Evolutionary conservation across 805 yeast species (phyloP).

Genomic region (Candida sanyiensis): DNA sequence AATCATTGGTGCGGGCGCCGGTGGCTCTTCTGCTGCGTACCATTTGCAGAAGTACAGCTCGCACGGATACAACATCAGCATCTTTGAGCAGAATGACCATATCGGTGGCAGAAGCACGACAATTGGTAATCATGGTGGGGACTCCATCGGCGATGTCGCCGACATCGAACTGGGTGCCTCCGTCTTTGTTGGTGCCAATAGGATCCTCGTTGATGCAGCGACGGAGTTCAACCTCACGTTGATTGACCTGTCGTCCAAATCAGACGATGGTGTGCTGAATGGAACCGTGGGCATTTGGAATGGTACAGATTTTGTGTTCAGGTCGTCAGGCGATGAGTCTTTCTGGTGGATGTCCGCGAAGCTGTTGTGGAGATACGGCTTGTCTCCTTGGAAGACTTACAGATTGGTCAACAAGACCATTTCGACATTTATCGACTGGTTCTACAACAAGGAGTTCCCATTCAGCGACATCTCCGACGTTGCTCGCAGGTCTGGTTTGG

Average conservation of each 20-base stretch:
- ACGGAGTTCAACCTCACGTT: conserved; percentile 30
- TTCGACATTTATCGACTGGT: conserved; percentile 28
- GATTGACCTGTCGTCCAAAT: conserved; percentile 11
- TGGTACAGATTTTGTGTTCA: conserved; percentile 27
- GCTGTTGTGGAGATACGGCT: conserved; percentile 29
- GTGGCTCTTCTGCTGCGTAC: conserved; percentile 44
- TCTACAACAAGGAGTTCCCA: conserved; percentile 32
- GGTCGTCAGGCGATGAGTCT: conserved; percentile 5
- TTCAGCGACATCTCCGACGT: conserved; percentile 21
- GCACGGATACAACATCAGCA: conserved; percentile 31
- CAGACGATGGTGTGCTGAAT: conserved; percentile 11
- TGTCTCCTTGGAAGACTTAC: conserved; percentile 23
- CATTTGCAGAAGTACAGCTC: conserved; percentile 36
- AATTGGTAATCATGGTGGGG: conserved; percentile 23
- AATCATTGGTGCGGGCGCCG: conserved; percentile 48
- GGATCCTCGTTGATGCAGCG: conserved; percentile 34
- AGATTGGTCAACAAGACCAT: conserved; percentile 20
- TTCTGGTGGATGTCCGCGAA: conserved; percentile 11
- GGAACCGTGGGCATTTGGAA: conserved; percentile 33
- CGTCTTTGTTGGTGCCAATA: conserved; percentile 37
- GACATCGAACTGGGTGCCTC: conserved; percentile 42
- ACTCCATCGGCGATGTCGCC: background rate
- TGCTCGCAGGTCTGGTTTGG: conserved; percentile 22
- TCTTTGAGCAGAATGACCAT: conserved; percentile 35
- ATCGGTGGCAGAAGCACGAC: conserved; percentile 44